phyloP scores from a whole-genome alignment of 352 stramenopile species.

The Pythium aphanidermatum region DNA sequence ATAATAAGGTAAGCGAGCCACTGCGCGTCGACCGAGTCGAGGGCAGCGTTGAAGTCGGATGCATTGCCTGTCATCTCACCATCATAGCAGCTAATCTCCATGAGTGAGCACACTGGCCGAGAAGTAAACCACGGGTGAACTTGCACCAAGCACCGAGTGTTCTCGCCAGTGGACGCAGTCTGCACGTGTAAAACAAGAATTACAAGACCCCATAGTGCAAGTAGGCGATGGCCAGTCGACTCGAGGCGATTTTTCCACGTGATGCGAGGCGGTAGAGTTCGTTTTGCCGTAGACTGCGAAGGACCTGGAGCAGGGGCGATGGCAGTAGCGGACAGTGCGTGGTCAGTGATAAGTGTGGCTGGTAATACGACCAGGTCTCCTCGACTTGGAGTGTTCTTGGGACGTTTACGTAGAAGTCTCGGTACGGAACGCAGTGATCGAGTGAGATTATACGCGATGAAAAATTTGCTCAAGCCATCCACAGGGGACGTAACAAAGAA shows the following conservation, averaged over 20 bases:
- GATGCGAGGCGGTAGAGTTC: no score
- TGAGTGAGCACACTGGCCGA: slow-evolving; percentile 18
- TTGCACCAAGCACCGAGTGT: slow-evolving; percentile 16
- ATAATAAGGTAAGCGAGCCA: slow-evolving; percentile 19
- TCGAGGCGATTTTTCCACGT: no score
- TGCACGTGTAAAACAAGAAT: slow-evolving; percentile 9
- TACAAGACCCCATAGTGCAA: slow-evolving; percentile 12
- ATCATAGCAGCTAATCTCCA: slow-evolving; percentile 22
- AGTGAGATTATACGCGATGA: slow-evolving; percentile 17
- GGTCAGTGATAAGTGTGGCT: no score
- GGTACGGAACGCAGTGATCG: slow-evolving; percentile 15
- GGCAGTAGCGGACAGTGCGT: no score
- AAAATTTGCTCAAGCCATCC: slow-evolving; percentile 17
- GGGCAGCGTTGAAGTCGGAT: slow-evolving; percentile 10
- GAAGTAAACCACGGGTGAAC: slow-evolving; percentile 21
- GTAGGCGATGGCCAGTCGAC: not conserved
- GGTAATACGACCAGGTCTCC: no score
- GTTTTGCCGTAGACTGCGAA: no score
- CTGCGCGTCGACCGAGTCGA: slow-evolving; percentile 11
- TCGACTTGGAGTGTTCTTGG: no score
- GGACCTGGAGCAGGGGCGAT: no score
- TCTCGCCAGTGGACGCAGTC: not conserved
- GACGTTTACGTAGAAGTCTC: slow-evolving; percentile 1
- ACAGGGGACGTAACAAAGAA: slow-evolving; percentile 15
- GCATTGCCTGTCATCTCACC: slow-evolving; percentile 3